phyloP scores from a whole-genome alignment of 192 early-diverging fungal species.

The Coemansia sp. region DNA sequence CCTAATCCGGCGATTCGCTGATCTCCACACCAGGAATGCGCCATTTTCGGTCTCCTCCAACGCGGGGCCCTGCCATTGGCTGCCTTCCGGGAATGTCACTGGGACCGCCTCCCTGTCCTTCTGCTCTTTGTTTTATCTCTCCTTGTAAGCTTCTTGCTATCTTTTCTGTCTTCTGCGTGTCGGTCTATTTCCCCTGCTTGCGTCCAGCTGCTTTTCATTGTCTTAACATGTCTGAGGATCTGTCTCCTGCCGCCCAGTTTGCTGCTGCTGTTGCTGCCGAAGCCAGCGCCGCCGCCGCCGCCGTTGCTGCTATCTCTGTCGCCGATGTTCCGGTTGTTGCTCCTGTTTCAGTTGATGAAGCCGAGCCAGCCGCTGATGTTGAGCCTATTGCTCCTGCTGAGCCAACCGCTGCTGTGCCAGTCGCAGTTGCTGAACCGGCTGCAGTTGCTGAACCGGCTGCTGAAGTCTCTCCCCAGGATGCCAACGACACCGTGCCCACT shows the following conservation, averaged over 20 bases:
- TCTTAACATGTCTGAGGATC: constrained; percentile 29
- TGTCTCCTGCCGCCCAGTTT: constrained; percentile 48
- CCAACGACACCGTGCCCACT: not conserved
- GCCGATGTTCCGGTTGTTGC: constrained; percentile 4
- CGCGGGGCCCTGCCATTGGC: constrained; percentile 9
- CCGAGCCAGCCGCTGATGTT: not conserved
- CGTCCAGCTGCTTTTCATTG: not conserved
- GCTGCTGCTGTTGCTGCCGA: constrained; percentile 42
- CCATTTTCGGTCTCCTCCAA: not conserved
- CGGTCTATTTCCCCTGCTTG: constrained; percentile 10
- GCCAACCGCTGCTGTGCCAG: not conserved
- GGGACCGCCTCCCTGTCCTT: not conserved
- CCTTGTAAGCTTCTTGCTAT: not conserved
- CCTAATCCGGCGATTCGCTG: too few species aligned
- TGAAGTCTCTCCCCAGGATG: not conserved
- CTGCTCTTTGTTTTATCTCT: not conserved
- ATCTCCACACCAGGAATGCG: not conserved
- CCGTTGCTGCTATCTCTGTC: constrained; percentile 21
- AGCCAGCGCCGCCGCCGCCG: constrained; percentile 4
- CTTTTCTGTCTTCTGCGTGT: constrained; percentile 25
- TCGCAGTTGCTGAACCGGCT: not conserved
- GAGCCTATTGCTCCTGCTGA: not conserved
- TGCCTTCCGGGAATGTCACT: not conserved
- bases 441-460: not conserved
- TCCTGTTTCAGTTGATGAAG: not conserved